A percentile compares a stretch with the other conserved stretches of the same genome.
These are phyloP conservation scores for Metarhizium guizhouense DNA, from an alignment of 2,329 filamentous ascomycete genomes.

Conservation along the genomic window DNA sequence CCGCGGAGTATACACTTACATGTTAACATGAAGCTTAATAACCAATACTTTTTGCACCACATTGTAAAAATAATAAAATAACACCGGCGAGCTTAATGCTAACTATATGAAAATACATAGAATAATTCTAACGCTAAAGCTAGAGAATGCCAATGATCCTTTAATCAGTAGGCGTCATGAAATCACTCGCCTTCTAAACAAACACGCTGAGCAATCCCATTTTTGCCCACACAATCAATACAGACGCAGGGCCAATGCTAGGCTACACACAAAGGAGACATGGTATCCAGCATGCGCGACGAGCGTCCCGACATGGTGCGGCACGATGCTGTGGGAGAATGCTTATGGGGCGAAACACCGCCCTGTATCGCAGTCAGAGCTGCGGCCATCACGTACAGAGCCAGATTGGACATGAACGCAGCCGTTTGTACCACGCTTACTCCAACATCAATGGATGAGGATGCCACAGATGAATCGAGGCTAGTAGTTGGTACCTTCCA, in stretches of 20 bases:
- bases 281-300: neutral
- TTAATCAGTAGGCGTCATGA: neutral
- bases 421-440: slow-evolving; percentile 4
- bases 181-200: neutral
- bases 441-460: slow-evolving; percentile 6
- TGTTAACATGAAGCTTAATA: too few species aligned
- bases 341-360: neutral
- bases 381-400: neutral
- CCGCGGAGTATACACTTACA: too few species aligned
- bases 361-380: neutral
- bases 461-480: slow-evolving; percentile 5
- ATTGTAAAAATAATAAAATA: neutral
- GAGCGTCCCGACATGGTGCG: neutral
- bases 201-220: neutral
- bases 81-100: too few species aligned
- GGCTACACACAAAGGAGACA: neutral
- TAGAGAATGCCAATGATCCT: too few species aligned
- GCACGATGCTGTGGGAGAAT: neutral
- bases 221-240: neutral
- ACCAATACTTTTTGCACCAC: too few species aligned
- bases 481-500: slow-evolving; percentile 11
- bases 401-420: neutral
- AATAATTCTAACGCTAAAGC: too few species aligned
- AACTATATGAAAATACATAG: too few species aligned
- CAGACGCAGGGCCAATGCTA: neutral